A percentile compares a stretch with the other conserved stretches of the same genome.
These are phyloP conservation scores for Moniliella sp. DNA, from an alignment of 1,284 basidiomycete genomes.

Conservation along the genomic window DNA sequence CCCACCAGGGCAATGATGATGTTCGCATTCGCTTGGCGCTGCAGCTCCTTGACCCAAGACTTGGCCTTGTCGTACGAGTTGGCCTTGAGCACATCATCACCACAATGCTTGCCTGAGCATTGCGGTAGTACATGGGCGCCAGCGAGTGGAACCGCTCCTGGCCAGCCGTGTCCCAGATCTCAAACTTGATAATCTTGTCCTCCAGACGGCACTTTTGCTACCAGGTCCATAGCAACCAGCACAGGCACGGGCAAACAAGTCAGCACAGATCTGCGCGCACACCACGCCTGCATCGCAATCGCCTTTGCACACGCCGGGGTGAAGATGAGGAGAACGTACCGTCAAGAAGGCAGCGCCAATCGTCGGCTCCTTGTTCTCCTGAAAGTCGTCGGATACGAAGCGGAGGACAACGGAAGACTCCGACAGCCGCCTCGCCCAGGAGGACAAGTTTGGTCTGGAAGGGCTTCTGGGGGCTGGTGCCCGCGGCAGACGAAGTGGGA, in stretches of 20 bases:
- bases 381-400: constrained; percentile 85
- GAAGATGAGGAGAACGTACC: constrained; percentile 5
- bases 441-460: constrained; percentile 33
- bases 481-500: constrained; percentile 3
- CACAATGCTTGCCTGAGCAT: constrained; percentile 90
- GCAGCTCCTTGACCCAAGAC: constrained; percentile 97
- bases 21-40: constrained; percentile 93
- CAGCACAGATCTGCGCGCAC: constrained; percentile 45
- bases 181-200: constrained; percentile 56
- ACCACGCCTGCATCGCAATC: not conserved
- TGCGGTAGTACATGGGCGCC: constrained; percentile 93
- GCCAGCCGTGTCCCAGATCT: constrained; percentile 87
- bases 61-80: constrained; percentile 94
- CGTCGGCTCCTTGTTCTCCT: constrained; percentile 88
- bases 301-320: not conserved
- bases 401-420: constrained; percentile 96
- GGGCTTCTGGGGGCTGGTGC: constrained; percentile 18
- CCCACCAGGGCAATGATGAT: constrained; percentile 55
- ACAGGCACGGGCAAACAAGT: constrained; percentile 35
- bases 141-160: constrained; percentile 84
- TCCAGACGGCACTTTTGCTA: constrained; percentile 46
- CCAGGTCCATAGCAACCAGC: not conserved
- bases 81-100: constrained; percentile 37
- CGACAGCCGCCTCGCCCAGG: constrained; percentile 61
- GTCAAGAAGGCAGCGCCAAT: constrained; percentile 70